Evolutionary conservation across 73 alveolate species (phyloP), one percentile per base, ranked within the genome.

Genomic region (Symbiodinium pilosum): DNA sequence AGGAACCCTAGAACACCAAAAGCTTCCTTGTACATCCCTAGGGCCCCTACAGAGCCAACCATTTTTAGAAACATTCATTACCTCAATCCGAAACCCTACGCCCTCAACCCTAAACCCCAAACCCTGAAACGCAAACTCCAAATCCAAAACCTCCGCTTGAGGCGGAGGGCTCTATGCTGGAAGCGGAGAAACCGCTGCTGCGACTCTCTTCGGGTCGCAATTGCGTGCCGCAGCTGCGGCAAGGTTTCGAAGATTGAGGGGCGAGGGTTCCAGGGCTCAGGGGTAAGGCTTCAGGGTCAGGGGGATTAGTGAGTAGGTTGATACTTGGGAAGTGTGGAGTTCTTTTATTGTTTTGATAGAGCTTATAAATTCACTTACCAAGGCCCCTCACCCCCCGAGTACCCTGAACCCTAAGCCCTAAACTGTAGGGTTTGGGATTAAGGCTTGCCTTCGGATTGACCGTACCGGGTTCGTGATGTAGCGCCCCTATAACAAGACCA

Each of bases 161-260:
- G 96, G 96, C 77, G 41, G 96, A 91, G 54, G 96, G 96, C 51
- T 83, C 96, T 42, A 91, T 91, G 96, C 75, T 91, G 56, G 96
- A 91, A 43, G 87, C 77, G 0, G 96, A 91, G 77, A 85, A 91
- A 75, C 96, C 96, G 24, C 52, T 91, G 52, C 56, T 88, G 87
- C 96, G 88, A 14, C 18, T 69, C 56, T 85, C 81, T 8, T 64
- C 39, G 38, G 96, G 96, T 20, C 71, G 88, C 36, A 14, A 59
- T 36, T 24, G 38, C 12, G 77, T 36, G 32, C 77, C 77, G 18
- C 77, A 36, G 77, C 39, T 8, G n/a, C n/a, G n/a, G n/a, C 12
- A 1, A 18, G 3, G 69, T 7, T 47, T 47, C 32, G 73, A 16
- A 32, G n/a, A 6, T 56, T 20, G 9, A 56, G 73, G 73, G 73